phyloP scores from a whole-genome alignment of 2,329 filamentous ascomycete genomes.

The Calcarisporium arbuscula region DNA sequence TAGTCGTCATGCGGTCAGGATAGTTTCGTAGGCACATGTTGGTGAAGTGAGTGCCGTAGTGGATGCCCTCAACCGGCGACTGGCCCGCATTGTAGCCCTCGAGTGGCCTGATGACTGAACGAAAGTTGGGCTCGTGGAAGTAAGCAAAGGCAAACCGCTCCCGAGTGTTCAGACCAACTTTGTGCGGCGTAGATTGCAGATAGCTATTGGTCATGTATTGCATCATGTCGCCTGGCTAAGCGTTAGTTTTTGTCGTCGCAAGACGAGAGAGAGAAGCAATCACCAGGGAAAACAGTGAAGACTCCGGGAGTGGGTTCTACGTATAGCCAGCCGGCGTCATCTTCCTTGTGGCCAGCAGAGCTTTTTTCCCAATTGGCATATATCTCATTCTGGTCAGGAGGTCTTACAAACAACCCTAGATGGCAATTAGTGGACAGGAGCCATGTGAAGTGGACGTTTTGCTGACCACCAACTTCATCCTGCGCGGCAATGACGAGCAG shows the following conservation, averaged over 20 bases:
- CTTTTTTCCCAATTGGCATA: slow-evolving; percentile 40
- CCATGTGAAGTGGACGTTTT: background rate
- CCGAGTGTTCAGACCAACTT: slow-evolving; percentile 41
- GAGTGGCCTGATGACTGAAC: slow-evolving; percentile 36
- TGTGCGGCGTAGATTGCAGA: slow-evolving; percentile 42
- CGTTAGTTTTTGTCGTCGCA: background rate
- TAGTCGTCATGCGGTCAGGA: slow-evolving; percentile 38
- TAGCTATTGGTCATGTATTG: slow-evolving; percentile 41
- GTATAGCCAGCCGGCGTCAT: slow-evolving; percentile 40
- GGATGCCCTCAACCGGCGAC: slow-evolving; percentile 30
- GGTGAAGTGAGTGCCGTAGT: slow-evolving; percentile 47
- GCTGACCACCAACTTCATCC: slow-evolving; percentile 40
- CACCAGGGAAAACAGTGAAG: slow-evolving; percentile 44
- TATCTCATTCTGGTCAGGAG: slow-evolving; percentile 31
- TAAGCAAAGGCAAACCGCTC: slow-evolving; percentile 44
- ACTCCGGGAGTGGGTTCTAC: slow-evolving; percentile 36
- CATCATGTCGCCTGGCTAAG: slow-evolving; percentile 40
- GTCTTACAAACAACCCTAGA: slow-evolving; percentile 39
- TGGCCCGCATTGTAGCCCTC: slow-evolving; percentile 27
- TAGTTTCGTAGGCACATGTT: slow-evolving; percentile 46
- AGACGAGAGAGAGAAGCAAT: background rate
- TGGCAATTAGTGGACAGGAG: background rate
- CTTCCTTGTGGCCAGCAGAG: slow-evolving; percentile 36
- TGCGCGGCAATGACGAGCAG: slow-evolving; percentile 44
- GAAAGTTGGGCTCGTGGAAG: slow-evolving; percentile 46